Evolutionary conservation across 305 asterid species (phyloP).

Genomic region (Fraxinus platypoda): DNA sequence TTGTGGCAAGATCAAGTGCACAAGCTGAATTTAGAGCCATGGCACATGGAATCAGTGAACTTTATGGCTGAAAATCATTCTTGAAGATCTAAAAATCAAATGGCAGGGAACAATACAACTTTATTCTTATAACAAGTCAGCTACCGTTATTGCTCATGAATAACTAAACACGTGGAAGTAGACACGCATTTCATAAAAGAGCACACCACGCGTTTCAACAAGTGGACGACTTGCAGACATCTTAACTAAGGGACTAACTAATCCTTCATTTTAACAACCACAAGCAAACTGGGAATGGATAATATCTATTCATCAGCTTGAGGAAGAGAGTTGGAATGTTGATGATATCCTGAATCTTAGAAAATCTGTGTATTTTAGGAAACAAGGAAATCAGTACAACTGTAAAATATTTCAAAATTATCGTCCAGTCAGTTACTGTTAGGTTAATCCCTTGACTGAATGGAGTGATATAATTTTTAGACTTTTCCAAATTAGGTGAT

Average conservation of each 20-base stretch:
- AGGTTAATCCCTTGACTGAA: neutral
- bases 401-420: neutral
- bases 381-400: neutral
- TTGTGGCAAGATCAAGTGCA: slow-evolving; percentile 21
- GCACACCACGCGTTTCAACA: neutral
- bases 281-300: slow-evolving; percentile 9
- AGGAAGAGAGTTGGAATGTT: neutral
- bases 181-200: slow-evolving; percentile 19
- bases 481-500: neutral
- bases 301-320: neutral
- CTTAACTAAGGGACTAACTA: slow-evolving; percentile 3
- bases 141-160: slow-evolving; percentile 11
- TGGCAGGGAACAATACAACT: slow-evolving; percentile 1
- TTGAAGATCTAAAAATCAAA: slow-evolving; percentile 12
- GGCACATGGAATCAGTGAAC: slow-evolving; percentile 5
- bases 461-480: neutral
- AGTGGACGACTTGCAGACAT: slow-evolving; percentile 7
- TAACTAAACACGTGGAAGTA: slow-evolving; percentile 16
- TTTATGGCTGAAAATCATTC: slow-evolving; percentile 7
- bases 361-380: neutral
- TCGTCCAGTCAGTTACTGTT: neutral
- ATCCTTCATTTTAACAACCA: neutral
- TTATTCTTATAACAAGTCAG: slow-evolving; percentile 20
- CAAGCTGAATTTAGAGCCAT: neutral
- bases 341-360: neutral